These are phyloP conservation scores for Starmerella stellata DNA, from an alignment of 805 yeast genomes.

Conservation along the genomic window DNA sequence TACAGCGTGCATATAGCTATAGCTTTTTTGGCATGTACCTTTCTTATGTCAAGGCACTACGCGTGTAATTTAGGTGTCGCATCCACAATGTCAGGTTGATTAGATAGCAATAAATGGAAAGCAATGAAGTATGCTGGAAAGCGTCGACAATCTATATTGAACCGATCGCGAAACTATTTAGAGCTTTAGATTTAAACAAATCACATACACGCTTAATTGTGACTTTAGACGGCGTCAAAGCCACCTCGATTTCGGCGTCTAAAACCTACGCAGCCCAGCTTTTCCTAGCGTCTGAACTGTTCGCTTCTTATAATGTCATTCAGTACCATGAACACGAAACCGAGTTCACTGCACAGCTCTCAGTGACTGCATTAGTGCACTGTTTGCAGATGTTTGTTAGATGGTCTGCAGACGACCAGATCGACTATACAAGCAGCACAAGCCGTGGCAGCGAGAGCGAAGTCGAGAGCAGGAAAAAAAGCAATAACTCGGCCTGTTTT, in stretches of 20 bases:
- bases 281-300: conserved; percentile 11
- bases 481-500: conserved; percentile 22
- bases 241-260: conserved; percentile 10
- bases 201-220: conserved; percentile 5
- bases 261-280: conserved; percentile 9
- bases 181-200: conserved; percentile 6
- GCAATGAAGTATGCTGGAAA: conserved; percentile 3
- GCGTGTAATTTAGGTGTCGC: no score
- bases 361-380: conserved; percentile 10
- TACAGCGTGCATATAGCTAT: no score
- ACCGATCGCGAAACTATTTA: conserved; percentile 9
- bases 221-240: conserved; percentile 5
- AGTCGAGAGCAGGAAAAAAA: not conserved
- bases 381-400: conserved; percentile 19
- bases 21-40: no score
- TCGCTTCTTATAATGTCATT: conserved; percentile 11
- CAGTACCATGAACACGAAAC: not conserved
- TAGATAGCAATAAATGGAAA: no score
- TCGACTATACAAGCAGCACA: not conserved
- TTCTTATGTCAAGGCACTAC: no score
- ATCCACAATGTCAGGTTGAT: no score
- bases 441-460: not conserved
- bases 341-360: not conserved
- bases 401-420: conserved; percentile 25
- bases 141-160: conserved; percentile 13